phyloP scores from a whole-genome alignment of 2,329 filamentous ascomycete genomes.

The Calonectria honghensis region DNA sequence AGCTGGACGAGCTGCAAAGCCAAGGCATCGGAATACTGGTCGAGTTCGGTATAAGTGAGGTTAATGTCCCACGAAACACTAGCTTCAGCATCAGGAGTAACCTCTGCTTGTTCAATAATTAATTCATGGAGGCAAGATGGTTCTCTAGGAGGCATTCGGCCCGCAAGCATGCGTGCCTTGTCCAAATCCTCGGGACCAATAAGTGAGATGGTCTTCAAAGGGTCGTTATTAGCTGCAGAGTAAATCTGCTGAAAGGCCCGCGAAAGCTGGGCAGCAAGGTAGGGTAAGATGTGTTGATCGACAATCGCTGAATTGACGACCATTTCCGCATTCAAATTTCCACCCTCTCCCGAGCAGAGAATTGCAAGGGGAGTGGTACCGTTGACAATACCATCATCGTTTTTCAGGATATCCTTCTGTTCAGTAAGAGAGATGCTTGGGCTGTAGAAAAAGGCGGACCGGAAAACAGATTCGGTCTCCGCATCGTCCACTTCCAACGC shows the following conservation, averaged over 20 bases:
- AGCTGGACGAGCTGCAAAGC: conserved; percentile 3
- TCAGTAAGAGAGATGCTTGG: not conserved
- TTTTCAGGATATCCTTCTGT: not conserved
- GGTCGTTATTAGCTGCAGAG: not conserved
- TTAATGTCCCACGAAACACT: conserved; percentile 11
- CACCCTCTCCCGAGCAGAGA: conserved; percentile 8
- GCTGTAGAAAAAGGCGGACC: conserved; percentile 6
- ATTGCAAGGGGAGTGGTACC: conserved; percentile 8
- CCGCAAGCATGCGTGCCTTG: conserved; percentile 15
- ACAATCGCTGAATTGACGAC: conserved; percentile 14
- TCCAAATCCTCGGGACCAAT: conserved; percentile 1
- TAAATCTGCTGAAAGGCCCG: conserved; percentile 26
- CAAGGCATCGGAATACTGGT: conserved; percentile 9
- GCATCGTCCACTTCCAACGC: not conserved
- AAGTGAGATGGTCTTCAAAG: conserved; percentile 16
- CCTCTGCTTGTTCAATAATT: conserved; percentile 6
- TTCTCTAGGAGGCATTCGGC: not conserved
- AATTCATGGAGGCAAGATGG: conserved; percentile 18
- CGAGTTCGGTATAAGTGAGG: conserved; percentile 8
- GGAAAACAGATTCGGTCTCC: not conserved
- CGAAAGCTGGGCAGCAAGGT: conserved; percentile 16
- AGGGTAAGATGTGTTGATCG: conserved; percentile 26
- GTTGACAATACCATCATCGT: conserved; percentile 6
- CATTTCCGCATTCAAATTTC: conserved; percentile 14
- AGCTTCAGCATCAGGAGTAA: conserved; percentile 8